Base-by-base conservation (phyloP, 306 rosid species). In the Vigna angularis region DNA sequence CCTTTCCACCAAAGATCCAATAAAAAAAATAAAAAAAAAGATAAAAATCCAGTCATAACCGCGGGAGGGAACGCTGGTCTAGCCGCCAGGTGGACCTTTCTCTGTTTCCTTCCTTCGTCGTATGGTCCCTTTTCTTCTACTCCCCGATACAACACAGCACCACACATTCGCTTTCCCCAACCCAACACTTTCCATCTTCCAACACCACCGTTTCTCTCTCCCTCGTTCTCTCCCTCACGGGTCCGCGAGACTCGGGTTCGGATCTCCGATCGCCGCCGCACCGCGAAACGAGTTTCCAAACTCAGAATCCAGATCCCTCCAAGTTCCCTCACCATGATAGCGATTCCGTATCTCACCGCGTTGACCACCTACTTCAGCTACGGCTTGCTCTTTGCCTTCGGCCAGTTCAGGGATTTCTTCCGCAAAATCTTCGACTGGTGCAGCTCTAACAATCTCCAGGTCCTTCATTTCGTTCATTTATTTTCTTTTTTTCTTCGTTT, bases 301-400 rank as follows among this genome's bases (percentile, higher is more conserved):
- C 65, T 72, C 76, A 36, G 51, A 72, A 73, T 73, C 55, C 65
- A 53, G 58, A 72, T 71, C 58, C 73, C 50, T 45, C 50, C 50
- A 14, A 45, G 4, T 5, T 38, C 32, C 49, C 30, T 0, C 48
- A 66, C 0, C 51, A 87, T 83, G 98, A 88, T 90, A 51, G 82
- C 93, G 17, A 91, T 93, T 71, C 98, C 98, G 7, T 93, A 93
- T 85, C 59, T 91, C 68, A 91, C 98, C 66, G 98, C 98, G n/a
- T 84, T 93, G 58, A 89, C 93, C 61, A 93, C 98, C 73, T 93
- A 91, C 90, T 91, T 93, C 85, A 93, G 98, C 87, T 93, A 93
- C 52, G 98, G 92, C 53, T 76, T 93, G 69, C 97, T 93, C 77
- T 93, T 93, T 80, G 95, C 85, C 20, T 93, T 93, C 26, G 98